Percentiles rank a stretch among this genome's conserved stretches.
Evolutionary conservation across 306 rosid genomes (phyloP).

Genomic region (Macrotyloma uniflorum): DNA sequence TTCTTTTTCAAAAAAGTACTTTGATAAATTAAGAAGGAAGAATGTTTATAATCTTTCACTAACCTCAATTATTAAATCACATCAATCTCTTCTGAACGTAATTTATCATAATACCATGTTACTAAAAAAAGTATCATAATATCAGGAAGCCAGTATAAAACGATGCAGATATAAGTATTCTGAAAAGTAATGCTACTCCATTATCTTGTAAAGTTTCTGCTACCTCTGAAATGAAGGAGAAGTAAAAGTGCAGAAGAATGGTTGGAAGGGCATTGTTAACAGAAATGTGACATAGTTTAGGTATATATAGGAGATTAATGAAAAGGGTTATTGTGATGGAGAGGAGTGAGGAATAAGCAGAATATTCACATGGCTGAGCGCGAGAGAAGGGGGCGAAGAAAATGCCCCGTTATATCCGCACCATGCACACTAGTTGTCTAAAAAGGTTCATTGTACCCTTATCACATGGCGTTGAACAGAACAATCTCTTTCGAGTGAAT

Average conservation of each 20-base stretch:
- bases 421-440: constrained; percentile 45
- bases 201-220: too few relatives aligned
- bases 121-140: too few relatives aligned
- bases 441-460: constrained; percentile 35
- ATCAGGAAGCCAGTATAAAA: neutral
- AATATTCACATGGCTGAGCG: constrained; percentile 27
- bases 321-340: neutral
- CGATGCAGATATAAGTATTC: neutral
- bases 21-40: too few relatives aligned
- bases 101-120: too few relatives aligned
- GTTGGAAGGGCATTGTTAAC: neutral
- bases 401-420: constrained; percentile 54
- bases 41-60: too few relatives aligned
- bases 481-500: constrained; percentile 27
- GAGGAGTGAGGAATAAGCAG: neutral
- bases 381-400: constrained; percentile 30
- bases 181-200: too few relatives aligned
- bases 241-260: neutral
- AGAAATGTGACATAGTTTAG: neutral
- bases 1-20: too few relatives aligned
- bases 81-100: too few relatives aligned
- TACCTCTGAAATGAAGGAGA: neutral
- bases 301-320: neutral
- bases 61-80: too few relatives aligned
- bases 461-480: constrained; percentile 42